Percentiles rank a stretch among this genome's conserved stretches.
Conservation (phyloP, 2,329 filamentous ascomycete species). For the Ophiostoma sp. region DNA sequence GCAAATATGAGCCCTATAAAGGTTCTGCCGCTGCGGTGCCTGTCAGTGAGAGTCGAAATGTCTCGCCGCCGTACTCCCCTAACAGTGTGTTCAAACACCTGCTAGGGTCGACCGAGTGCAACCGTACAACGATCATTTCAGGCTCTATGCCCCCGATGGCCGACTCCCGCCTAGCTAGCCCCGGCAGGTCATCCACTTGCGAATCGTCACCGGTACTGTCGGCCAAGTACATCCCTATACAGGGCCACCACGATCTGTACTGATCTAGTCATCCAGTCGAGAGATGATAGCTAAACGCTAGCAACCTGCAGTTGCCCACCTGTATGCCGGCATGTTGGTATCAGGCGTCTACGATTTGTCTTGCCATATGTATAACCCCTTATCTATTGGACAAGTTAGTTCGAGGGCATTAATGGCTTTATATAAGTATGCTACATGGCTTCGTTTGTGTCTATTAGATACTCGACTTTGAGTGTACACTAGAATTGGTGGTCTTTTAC, state of each 20-base stretch:
- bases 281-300: neutral
- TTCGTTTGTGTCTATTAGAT: no score
- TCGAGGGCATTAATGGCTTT: no score
- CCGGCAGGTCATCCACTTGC: conserved; percentile 1
- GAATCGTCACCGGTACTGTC: conserved; percentile 13
- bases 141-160: conserved; percentile 8
- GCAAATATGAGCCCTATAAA: neutral
- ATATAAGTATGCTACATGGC: no score
- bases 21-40: neutral
- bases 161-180: neutral
- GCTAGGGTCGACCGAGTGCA: neutral
- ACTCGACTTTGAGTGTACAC: no score
- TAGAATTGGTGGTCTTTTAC: no score
- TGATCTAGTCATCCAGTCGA: neutral
- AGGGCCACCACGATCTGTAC: neutral
- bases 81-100: neutral
- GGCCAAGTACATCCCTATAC: conserved; percentile 14
- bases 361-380: no score
- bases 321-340: neutral
- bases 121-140: neutral
- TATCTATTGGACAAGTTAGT: no score
- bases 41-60: neutral
- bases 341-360: no score
- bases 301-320: no score
- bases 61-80: neutral